phyloP scores from a whole-genome alignment of 164 flowering plant species.

The Brasenia schreberi region DNA sequence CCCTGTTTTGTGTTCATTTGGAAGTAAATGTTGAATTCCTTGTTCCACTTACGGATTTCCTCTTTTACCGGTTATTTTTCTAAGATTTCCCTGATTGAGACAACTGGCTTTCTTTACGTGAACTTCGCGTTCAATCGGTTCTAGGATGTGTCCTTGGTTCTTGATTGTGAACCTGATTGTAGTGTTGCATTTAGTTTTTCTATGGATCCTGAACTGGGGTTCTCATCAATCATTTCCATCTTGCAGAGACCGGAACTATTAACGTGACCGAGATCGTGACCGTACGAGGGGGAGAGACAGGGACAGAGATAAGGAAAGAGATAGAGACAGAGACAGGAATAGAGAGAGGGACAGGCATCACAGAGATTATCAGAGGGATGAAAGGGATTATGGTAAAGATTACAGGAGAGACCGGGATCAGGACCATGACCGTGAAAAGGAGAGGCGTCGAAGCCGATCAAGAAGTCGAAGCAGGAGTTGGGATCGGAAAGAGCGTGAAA shows the following conservation, averaged over 20 bases:
- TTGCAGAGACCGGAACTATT: constrained; percentile 14
- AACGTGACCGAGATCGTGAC: constrained; percentile 28
- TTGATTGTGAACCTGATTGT: no score
- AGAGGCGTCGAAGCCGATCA: constrained; percentile 53
- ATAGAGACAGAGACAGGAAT: constrained; percentile 41
- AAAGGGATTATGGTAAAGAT: constrained; percentile 44
- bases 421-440: constrained; percentile 19
- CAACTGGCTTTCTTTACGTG: no score
- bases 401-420: constrained; percentile 30
- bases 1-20: no score
- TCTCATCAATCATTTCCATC: background rate
- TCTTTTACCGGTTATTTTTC: no score
- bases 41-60: no score
- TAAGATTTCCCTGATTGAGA: no score
- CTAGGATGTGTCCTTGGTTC: no score
- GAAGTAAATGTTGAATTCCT: no score
- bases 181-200: background rate
- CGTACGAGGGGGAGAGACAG: constrained; percentile 35
- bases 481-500: constrained; percentile 43
- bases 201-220: background rate
- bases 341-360: constrained; percentile 39
- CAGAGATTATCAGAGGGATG: constrained; percentile 44
- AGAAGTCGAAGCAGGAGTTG: constrained; percentile 67
- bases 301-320: constrained; percentile 19
- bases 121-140: no score